phyloP scores from a whole-genome alignment of 2,329 filamentous ascomycete species.

The Botrytis pseudocinerea region DNA sequence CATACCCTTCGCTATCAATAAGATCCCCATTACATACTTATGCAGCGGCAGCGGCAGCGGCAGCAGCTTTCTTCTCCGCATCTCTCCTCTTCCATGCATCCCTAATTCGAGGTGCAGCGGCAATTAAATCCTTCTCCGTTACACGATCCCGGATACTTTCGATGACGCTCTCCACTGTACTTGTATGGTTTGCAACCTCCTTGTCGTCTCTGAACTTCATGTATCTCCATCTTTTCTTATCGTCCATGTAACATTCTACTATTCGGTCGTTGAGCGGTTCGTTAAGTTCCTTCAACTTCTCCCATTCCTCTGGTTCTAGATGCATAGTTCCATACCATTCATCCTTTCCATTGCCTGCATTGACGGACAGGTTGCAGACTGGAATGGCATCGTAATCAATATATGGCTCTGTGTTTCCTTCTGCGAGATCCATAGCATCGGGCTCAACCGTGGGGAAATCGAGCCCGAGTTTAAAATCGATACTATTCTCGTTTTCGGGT shows the following conservation, averaged over 20 bases:
- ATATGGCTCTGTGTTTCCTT: conserved; percentile 62
- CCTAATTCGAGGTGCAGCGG: conserved; percentile 68
- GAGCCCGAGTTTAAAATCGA: conserved; percentile 84
- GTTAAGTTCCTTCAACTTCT: conserved; percentile 69
- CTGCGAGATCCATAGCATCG: conserved; percentile 65
- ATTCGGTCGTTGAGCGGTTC: conserved; percentile 83
- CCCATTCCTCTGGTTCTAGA: conserved; percentile 79
- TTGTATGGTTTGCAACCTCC: conserved; percentile 82
- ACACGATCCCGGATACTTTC: conserved; percentile 88
- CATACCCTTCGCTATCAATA: neutral
- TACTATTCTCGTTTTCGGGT: conserved; percentile 88
- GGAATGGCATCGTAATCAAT: conserved; percentile 81
- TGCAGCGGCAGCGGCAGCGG: neutral
- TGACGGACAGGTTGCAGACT: conserved; percentile 69
- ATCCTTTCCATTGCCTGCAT: conserved; percentile 58
- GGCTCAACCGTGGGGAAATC: conserved; percentile 73
- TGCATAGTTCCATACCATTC: conserved; percentile 64
- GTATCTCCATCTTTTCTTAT: conserved; percentile 75
- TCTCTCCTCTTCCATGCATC: conserved; percentile 68
- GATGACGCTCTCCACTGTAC: conserved; percentile 80
- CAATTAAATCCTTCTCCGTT: conserved; percentile 76
- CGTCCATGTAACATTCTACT: conserved; percentile 85
- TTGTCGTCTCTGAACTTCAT: conserved; percentile 94
- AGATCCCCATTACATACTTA: neutral
- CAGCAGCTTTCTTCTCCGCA: conserved; percentile 27